Conservation (phyloP, 306 rosid species). For the Quercus dentata region DNA sequence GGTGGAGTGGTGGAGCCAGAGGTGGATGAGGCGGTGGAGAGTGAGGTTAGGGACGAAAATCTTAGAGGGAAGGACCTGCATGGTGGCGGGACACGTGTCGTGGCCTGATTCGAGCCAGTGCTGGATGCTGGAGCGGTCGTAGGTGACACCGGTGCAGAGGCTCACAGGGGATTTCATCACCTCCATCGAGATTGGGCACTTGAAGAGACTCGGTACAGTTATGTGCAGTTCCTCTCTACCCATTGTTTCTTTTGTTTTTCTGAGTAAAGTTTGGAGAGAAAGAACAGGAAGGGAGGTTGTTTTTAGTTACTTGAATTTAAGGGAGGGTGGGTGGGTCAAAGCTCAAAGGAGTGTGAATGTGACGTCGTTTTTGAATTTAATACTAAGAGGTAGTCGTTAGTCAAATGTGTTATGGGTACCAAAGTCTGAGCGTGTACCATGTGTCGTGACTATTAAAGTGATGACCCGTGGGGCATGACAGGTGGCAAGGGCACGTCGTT, state of each 20-base stretch:
- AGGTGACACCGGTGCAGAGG: constrained; percentile 67
- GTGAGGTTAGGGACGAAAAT: constrained; percentile 59
- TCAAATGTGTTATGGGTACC: no score
- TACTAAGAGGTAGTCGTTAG: no score
- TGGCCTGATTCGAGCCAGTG: constrained; percentile 60
- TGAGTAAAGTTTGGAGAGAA: background rate
- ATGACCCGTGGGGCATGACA: no score
- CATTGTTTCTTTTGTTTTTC: constrained; percentile 13
- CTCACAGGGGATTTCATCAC: constrained; percentile 62
- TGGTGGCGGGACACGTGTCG: constrained; percentile 65
- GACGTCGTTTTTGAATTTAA: no score
- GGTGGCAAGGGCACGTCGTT: no score
- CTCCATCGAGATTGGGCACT: constrained; percentile 64
- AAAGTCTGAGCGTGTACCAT: no score
- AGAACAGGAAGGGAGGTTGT: no score
- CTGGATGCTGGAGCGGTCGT: constrained; percentile 63
- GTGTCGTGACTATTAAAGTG: no score
- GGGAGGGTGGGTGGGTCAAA: background rate
- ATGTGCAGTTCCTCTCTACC: constrained; percentile 42
- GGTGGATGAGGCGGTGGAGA: constrained; percentile 50
- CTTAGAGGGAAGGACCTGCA: constrained; percentile 56
- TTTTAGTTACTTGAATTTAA: no score
- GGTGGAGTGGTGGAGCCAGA: constrained; percentile 42
- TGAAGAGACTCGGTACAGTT: constrained; percentile 43
- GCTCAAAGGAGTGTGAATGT: background rate